phyloP scores from a whole-genome alignment of 2,329 filamentous ascomycete genomes.

The Calonectria pauciramosa region DNA sequence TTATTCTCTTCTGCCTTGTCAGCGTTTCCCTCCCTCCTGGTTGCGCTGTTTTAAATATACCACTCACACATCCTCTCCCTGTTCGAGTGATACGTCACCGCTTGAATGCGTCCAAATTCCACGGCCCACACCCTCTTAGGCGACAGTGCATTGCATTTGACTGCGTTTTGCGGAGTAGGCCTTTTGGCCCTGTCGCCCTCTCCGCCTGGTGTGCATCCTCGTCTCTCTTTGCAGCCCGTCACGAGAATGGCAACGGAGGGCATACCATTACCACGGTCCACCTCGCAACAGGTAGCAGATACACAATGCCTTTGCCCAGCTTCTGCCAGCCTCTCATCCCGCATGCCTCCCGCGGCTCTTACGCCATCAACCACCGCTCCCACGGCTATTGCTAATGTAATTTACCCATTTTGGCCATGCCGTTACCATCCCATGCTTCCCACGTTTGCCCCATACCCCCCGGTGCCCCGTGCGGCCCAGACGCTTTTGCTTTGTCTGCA shows the following conservation, averaged over 20 bases:
- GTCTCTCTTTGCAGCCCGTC: background rate
- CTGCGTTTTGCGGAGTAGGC: constrained; percentile 5
- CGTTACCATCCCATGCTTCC: constrained; percentile 16
- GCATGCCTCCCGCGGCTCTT: constrained; percentile 5
- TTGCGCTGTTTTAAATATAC: constrained; percentile 18
- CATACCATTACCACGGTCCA: background rate
- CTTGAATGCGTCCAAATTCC: constrained; percentile 3
- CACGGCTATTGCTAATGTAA: constrained; percentile 10
- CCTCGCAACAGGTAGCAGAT: background rate
- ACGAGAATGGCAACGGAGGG: background rate
- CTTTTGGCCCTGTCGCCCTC: background rate
- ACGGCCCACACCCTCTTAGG: constrained; percentile 6
- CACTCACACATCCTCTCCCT: constrained; percentile 11
- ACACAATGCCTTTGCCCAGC: background rate
- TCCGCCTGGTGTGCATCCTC: background rate
- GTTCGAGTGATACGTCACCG: constrained; percentile 17
- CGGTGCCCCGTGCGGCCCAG: constrained; percentile 7
- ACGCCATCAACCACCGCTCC: background rate
- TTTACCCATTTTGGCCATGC: constrained; percentile 16
- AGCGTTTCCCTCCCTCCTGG: constrained; percentile 1
- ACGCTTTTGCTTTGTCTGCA: constrained; percentile 12
- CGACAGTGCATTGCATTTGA: background rate
- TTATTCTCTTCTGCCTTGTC: background rate
- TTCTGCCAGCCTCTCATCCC: constrained; percentile 2
- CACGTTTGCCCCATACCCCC: constrained; percentile 9